These are phyloP conservation scores for Zasmidium citrigriseum DNA, from an alignment of 2,329 filamentous ascomycete genomes.

Conservation along the genomic window DNA sequence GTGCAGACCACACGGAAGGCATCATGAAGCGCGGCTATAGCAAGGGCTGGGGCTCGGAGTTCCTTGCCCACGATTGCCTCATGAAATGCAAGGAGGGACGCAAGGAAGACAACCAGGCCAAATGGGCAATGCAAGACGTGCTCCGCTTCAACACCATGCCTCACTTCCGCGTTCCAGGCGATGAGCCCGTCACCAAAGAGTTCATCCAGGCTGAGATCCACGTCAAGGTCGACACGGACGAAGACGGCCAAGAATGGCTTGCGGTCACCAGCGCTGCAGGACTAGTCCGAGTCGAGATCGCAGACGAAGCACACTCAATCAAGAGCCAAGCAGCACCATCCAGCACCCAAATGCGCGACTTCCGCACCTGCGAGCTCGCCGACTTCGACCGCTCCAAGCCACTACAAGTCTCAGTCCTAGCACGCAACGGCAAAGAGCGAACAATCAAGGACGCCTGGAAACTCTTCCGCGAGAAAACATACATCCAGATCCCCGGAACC, in stretches of 20 bases:
- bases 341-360: background rate
- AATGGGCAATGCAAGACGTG: conserved; percentile 38
- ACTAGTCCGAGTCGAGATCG: conserved; percentile 3
- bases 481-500: conserved; percentile 43
- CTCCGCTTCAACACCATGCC: conserved; percentile 28
- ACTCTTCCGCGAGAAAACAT: conserved; percentile 33
- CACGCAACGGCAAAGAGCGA: conserved; percentile 45
- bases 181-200: conserved; percentile 9
- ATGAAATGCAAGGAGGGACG: background rate
- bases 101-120: conserved; percentile 24
- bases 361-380: background rate
- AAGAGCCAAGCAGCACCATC: background rate
- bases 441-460: conserved; percentile 38
- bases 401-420: conserved; percentile 27
- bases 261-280: conserved; percentile 4
- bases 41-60: conserved; percentile 46
- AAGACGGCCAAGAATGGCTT: background rate
- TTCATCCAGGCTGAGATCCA: conserved; percentile 4
- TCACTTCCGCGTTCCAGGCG: conserved; percentile 34
- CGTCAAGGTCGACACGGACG: background rate
- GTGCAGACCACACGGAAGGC: conserved; percentile 34
- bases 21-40: conserved; percentile 45
- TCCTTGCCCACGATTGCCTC: conserved; percentile 34
- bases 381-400: conserved; percentile 2
- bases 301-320: background rate